A percentile compares a stretch with the other conserved stretches of the same genome.
Evolutionary conservation across 371 early-diverging fungal species (phyloP).

Genomic region (Smittium culicis): DNA sequence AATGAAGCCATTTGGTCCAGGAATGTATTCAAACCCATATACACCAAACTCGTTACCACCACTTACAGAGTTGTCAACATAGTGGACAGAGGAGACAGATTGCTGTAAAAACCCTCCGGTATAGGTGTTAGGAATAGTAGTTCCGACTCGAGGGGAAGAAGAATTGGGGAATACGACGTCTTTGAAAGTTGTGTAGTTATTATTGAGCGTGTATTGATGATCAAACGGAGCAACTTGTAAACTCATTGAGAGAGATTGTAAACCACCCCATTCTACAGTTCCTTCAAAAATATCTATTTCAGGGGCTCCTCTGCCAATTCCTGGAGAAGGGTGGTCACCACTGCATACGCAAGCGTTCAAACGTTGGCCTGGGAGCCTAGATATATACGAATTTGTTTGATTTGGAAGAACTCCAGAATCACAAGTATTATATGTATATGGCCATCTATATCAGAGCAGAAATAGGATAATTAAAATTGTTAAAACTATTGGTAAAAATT

Average conservation of each 20-base stretch:
- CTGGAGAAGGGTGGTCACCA: constrained; percentile 37
- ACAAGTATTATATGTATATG: constrained; percentile 39
- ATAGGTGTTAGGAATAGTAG: constrained; percentile 30
- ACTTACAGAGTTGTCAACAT: constrained; percentile 24
- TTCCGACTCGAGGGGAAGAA: constrained; percentile 18
- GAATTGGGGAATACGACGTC: constrained; percentile 2
- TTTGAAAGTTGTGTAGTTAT: constrained; percentile 16
- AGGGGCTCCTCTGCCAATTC: constrained; percentile 40
- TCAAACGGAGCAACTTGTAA: constrained; percentile 38
- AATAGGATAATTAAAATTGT: background rate
- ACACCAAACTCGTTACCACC: constrained; percentile 30
- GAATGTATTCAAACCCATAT: constrained; percentile 34
- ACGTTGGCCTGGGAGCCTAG: constrained; percentile 34
- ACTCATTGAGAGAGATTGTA: constrained; percentile 31
- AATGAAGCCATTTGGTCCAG: constrained; percentile 31
- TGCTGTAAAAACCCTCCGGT: constrained; percentile 32
- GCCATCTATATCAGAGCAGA: constrained; percentile 31
- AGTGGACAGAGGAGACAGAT: constrained; percentile 30
- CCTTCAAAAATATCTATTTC: constrained; percentile 43
- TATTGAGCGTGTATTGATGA: constrained; percentile 21
- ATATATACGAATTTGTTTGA: constrained; percentile 35
- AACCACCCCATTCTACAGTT: constrained; percentile 19
- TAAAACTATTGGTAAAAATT: background rate
- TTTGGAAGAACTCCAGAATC: constrained; percentile 37
- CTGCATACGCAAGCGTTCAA: constrained; percentile 38